Base-by-base conservation (phyloP, 257 asterid genomes). In the Misopates orontium region DNA sequence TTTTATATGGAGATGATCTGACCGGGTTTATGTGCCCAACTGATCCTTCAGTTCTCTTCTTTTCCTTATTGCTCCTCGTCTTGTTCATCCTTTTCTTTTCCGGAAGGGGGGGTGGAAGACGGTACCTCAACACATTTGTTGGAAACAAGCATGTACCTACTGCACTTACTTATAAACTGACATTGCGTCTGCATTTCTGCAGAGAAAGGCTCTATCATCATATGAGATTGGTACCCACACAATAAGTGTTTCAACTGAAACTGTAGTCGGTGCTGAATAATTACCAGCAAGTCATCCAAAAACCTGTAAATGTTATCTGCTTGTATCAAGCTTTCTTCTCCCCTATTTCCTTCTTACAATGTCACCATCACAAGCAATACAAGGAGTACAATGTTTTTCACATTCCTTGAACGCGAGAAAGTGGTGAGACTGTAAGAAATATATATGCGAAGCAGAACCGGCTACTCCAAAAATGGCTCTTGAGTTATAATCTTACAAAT, bases 191-290 rank as follows among this genome's bases (percentile, higher is more conserved):
- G 16, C 31, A 58, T 58, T 72, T 70, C 31, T 77, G 86, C 85
- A 90, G 97, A 80, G 74, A 78, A 80, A 68, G 53, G 85, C 71
- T 47, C 68, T 87, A 54, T 87, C 92, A 21, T 78, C 88, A 39
- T 73, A 82, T 50, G 91, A 82, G 71, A 71, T 69, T 73, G 68
- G 60, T 62, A 40, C 69, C 65, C 79, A 76, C 28, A 73, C 75
- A 59, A 64, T 72, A 31, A 83, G 77, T 28, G 62, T 75, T 64
- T 74, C 87, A 56, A 67, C 83, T 19, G 84, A 55, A 22, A 71
- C 81, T 16, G 71, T 77, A 21, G 40, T 64, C 57, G 52, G 75
- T 64, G 75, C 77, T 48, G 82, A 80, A 56, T 79, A 56, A 64
- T 40, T 48, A 56, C 59, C 74, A 17, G 45, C 39, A 48, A 63